phyloP scores from a whole-genome alignment of 139 green algal species.

The Ettlia oleoabundans region DNA sequence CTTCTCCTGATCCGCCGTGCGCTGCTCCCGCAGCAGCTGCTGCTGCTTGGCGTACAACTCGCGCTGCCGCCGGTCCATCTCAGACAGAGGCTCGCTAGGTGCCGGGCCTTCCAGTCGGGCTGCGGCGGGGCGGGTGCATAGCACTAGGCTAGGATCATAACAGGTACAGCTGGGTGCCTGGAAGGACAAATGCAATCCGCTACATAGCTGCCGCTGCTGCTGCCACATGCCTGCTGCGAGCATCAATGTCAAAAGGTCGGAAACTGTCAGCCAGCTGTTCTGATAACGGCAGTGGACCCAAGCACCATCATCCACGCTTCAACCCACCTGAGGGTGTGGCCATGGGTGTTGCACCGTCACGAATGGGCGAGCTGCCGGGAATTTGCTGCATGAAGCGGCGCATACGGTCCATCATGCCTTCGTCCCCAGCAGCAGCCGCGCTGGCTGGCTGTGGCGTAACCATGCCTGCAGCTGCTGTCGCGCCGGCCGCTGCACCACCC shows the following conservation, averaged over 20 bases:
- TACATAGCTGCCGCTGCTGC: no score
- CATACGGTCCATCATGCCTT: constrained; percentile 57
- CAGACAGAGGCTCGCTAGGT: constrained; percentile 52
- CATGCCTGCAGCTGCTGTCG: constrained; percentile 20
- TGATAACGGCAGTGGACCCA: no score
- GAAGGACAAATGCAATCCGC: no score
- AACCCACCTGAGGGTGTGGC: constrained; percentile 18
- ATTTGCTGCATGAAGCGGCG: constrained; percentile 48
- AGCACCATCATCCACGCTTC: no score
- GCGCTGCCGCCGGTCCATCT: constrained; percentile 76
- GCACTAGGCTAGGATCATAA: no score
- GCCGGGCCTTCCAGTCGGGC: background rate
- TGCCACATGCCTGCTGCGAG: no score
- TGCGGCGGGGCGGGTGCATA: no score
- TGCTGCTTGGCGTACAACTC: constrained; percentile 88
- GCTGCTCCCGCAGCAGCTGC: constrained; percentile 85
- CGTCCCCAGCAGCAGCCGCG: background rate
- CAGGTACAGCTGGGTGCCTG: no score
- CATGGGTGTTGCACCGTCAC: constrained; percentile 14
- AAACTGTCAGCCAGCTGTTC: no score
- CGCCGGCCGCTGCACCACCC: background rate
- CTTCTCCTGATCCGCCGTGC: constrained; percentile 85
- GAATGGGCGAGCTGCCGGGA: constrained; percentile 13
- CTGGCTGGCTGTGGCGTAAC: constrained; percentile 1
- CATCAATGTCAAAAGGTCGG: no score